Base-by-base conservation (phyloP, 352 stramenopile genomes). In the Phytophthora vignae region DNA sequence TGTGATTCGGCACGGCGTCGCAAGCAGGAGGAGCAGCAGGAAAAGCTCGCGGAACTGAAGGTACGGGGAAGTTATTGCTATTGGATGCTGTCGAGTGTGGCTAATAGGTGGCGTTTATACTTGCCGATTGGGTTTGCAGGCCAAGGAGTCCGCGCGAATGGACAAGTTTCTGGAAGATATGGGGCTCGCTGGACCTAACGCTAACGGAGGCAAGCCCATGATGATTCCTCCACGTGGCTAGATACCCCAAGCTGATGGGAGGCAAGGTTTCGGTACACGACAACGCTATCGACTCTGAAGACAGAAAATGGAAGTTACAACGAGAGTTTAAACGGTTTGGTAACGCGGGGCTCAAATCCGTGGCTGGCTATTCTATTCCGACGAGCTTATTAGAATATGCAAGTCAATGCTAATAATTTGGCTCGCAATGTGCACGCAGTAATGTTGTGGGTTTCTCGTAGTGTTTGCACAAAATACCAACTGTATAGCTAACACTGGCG, bases 131-230 rank as follows among this genome's bases (percentile, higher is more conserved):
- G 12, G 46, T 15, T 53, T 22, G 17, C 27, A 92, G 84, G 86
- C 85, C 1, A 90, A 91, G 36, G 86, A 94, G 57, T 77, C 78
- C 3, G 86, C 83, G 15, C 77, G 86, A 5, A 94, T 94, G 86
- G 83, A 94, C 55, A 91, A 92, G 69, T 94, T 94, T 36, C 64
- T 94, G 21, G 64, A 77, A 22, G 84, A 91, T 25, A 92, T 94
- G 84, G 86, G 86, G 4, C 76, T 93, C 17, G 54, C 77, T 12
- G 69, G 74, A n/a, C 67, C 69, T 10, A 73, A 73, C 33, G 55
- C 70, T 31, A 65, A 60, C n/a, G 64, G 42, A 36, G 69, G 58
- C 9, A 73, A 79, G 21, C 77, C 75, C n/a, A 84, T 90, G 54
- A 90, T 81, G 15, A 93, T 93, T 33, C 78, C 77, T 14, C 83